A percentile compares a stretch with the other conserved stretches of the same genome.
phyloP scores from a whole-genome alignment of 2,329 filamentous ascomycete genomes.

The Hypocrella siamensis region DNA sequence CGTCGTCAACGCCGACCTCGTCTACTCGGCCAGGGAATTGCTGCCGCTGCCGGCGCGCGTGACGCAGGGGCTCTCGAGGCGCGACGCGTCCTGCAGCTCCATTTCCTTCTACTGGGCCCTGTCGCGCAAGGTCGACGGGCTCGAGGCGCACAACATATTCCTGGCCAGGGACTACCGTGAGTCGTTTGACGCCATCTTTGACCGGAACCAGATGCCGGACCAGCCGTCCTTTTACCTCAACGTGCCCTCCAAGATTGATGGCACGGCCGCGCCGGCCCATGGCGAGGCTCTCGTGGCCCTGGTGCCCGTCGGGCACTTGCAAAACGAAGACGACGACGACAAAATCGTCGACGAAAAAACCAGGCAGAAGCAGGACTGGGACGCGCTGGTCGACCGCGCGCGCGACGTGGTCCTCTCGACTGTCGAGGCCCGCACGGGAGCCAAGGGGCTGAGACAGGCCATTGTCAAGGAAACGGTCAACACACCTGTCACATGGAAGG shows the following conservation, averaged over 20 bases:
- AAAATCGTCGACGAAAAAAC: too few species aligned
- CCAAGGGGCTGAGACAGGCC: constrained; percentile 24
- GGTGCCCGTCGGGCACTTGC: constrained; percentile 55
- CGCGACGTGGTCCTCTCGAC: constrained; percentile 45
- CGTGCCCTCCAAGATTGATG: constrained; percentile 54
- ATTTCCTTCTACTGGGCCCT: constrained; percentile 68
- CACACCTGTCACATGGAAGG: constrained; percentile 48
- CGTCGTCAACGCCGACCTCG: constrained; percentile 57
- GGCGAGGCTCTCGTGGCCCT: constrained; percentile 54
- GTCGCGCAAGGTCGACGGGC: constrained; percentile 40
- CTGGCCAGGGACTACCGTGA: constrained; percentile 56
- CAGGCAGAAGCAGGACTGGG: constrained; percentile 40
- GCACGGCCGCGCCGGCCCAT: constrained; percentile 47
- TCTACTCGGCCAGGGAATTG: constrained; percentile 59
- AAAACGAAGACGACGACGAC: constrained; percentile 17
- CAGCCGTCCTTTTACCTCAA: constrained; percentile 67
- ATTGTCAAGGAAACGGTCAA: constrained; percentile 50
- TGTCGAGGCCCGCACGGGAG: constrained; percentile 43
- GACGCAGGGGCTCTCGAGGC: constrained; percentile 20
- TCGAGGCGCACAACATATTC: constrained; percentile 63
- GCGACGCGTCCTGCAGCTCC: constrained; percentile 49
- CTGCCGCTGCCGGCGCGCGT: constrained; percentile 35
- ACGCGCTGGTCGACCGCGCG: constrained; percentile 39
- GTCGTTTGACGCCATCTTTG: constrained; percentile 64
- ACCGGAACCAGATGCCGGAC: constrained; percentile 47